Base-by-base conservation (phyloP, 179 eudicot genomes). In the Patellifolia procumbens region DNA sequence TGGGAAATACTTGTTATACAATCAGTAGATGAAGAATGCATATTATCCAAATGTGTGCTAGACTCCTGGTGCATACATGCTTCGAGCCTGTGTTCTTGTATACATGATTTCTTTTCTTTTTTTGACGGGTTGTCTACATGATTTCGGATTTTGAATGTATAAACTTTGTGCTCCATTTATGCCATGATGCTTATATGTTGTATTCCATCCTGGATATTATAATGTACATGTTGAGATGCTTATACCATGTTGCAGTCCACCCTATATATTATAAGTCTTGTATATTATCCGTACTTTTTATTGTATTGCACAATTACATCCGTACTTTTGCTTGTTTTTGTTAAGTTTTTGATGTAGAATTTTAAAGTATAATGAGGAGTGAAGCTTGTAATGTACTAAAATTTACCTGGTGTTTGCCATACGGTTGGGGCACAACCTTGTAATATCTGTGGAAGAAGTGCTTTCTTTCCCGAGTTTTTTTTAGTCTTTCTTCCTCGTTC, bases 401-500 rank as follows among this genome's bases (percentile, higher is more conserved):
- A 12, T 19, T 10, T 19, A 19, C 4, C 20, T 26, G 15, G 32
- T 24, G 55, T 45, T 68, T 45, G 53, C 9, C 45, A 7, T 6
- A 39, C 7, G 45, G 9, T 39, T 39, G 45, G 45, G 11, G 45
- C 37, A 35, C 35, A 29, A 69, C n/a, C 22, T 46, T 29, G 19
- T 9, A 5, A n/a, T 28, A 0, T 19, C 4, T 34, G 32, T 28
- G 34, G 20, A 29, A 59, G 10, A 32, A 19, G 6, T 19, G 15
- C 68, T 35, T 34, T 32, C 43, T 34, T 61, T 0, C 15, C 4
- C 13, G 6, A 2, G 29, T 55, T 61, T 22, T n/a, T n/a, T n/a
- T 15, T 68, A 46, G 20, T 56, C 29, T 68, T 68, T 53, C 52
- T 48, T 69, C 77, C 79, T 26, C 37, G 51, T n/a, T 68, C 52